Conservation (phyloP, 2,329 filamentous ascomycete genomes). For the Geosmithia putterillii region DNA sequence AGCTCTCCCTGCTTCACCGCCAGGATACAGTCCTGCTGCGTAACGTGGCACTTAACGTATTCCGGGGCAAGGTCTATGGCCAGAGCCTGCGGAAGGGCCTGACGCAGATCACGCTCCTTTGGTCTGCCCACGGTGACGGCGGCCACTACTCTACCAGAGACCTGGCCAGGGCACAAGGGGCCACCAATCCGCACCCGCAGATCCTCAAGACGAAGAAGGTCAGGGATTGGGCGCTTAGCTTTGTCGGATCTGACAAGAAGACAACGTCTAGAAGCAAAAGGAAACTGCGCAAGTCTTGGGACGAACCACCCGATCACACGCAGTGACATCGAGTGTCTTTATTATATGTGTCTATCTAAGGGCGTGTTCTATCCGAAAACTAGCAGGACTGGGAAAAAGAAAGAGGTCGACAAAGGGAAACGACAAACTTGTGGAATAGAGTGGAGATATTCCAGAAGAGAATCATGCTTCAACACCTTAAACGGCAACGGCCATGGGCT, state of each 20-base stretch:
- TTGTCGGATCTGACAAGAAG: constrained; percentile 38
- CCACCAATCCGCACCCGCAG: constrained; percentile 29
- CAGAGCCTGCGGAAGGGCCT: constrained; percentile 64
- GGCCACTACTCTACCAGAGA: constrained; percentile 45
- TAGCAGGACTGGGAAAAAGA: too few relatives aligned
- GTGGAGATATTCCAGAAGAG: too few relatives aligned
- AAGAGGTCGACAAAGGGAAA: too few relatives aligned
- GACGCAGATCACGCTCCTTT: constrained; percentile 57
- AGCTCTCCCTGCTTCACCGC: constrained; percentile 38
- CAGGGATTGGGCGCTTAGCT: constrained; percentile 61
- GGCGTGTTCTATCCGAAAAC: too few relatives aligned
- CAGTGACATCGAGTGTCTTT: constrained; percentile 12
- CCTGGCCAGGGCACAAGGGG: constrained; percentile 18
- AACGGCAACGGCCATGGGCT: constrained; percentile 5
- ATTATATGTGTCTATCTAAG: too few relatives aligned
- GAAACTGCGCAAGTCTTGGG: constrained; percentile 17
- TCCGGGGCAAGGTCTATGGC: constrained; percentile 68
- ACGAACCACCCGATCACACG: constrained; percentile 26
- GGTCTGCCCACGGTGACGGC: constrained; percentile 30
- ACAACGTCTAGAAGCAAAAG: constrained; percentile 5
- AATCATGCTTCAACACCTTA: too few relatives aligned
- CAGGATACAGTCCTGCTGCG: constrained; percentile 71
- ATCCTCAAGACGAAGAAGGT: constrained; percentile 54
- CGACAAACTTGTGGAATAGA: too few relatives aligned
- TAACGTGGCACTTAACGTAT: constrained; percentile 68